A percentile compares a stretch with the other conserved stretches of the same genome.
Conservation (phyloP, 192 early-diverging fungal genomes). For the Umbelopsis sp. region DNA sequence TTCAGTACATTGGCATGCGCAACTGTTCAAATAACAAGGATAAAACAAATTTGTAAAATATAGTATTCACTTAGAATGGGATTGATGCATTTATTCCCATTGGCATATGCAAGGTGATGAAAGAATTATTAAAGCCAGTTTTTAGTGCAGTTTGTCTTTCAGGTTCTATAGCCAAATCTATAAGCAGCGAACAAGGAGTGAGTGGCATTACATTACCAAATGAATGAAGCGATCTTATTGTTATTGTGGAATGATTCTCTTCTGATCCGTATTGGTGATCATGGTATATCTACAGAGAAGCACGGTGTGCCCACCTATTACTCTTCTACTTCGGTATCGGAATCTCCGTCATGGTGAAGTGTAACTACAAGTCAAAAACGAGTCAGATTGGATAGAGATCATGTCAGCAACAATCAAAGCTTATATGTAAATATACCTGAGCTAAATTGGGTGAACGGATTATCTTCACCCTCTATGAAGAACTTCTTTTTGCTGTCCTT, state of each 20-base stretch:
- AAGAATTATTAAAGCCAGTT: too few species aligned
- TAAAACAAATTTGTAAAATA: neutral
- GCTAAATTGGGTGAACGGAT: slow-evolving; percentile 60
- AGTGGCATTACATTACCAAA: too few species aligned
- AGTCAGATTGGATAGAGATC: neutral
- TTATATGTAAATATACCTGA: slow-evolving; percentile 45
- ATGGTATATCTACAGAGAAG: slow-evolving; percentile 6
- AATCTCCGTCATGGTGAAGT: slow-evolving; percentile 57
- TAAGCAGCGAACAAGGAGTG: too few species aligned
- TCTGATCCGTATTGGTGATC: neutral
- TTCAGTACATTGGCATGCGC: neutral
- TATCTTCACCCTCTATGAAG: slow-evolving; percentile 35
- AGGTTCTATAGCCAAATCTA: too few species aligned
- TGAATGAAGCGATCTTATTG: too few species aligned
- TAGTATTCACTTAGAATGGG: too few species aligned
- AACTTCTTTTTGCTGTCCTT: slow-evolving; percentile 40
- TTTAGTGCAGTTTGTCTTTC: too few species aligned
- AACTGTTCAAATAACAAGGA: neutral
- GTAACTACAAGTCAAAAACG: slow-evolving; percentile 41
- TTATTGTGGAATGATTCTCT: neutral
- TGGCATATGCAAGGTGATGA: neutral
- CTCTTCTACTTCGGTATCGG: slow-evolving; percentile 31
- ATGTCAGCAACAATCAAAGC: neutral
- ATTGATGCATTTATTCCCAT: neutral
- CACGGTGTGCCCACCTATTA: neutral